These are phyloP conservation scores for Colletotrichum viniferum DNA, from an alignment of 2,329 filamentous ascomycete species.

Conservation along the genomic window DNA sequence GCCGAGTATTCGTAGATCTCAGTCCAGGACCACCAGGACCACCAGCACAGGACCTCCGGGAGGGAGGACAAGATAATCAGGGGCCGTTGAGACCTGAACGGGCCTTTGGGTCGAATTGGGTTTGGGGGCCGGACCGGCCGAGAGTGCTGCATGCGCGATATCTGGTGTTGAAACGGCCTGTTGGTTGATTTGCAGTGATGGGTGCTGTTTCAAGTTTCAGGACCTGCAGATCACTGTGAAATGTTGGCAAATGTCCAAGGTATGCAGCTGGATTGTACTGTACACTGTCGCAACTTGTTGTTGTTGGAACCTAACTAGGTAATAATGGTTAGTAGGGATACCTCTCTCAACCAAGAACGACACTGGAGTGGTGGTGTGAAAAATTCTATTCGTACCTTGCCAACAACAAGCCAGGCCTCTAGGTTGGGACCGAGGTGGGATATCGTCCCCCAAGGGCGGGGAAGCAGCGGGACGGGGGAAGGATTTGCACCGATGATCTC, in stretches of 20 bases:
- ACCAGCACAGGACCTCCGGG: neutral
- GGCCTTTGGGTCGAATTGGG: neutral
- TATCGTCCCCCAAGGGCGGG: neutral
- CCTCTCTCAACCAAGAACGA: neutral
- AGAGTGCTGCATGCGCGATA: slow-evolving; percentile 1
- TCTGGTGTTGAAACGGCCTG: slow-evolving; percentile 1
- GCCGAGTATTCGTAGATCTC: neutral
- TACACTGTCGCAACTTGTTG: neutral
- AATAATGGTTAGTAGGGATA: neutral
- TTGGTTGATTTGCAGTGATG: neutral
- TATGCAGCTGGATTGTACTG: neutral
- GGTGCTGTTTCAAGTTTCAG: slow-evolving; percentile 11
- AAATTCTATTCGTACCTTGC: neutral
- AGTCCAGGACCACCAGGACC: neutral
- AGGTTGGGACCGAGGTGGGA: neutral
- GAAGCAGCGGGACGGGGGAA: neutral
- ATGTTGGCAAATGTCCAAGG: neutral
- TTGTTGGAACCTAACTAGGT: neutral
- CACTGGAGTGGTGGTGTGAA: neutral
- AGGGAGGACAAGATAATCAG: neutral
- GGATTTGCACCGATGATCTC: neutral
- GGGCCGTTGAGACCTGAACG: neutral
- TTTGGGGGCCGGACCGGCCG: slow-evolving; percentile 21
- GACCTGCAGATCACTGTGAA: neutral
- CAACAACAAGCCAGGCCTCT: neutral